These are phyloP conservation scores for Vaccinium myrtillus DNA, from an alignment of 148 eudicot species.

Conservation along the genomic window DNA sequence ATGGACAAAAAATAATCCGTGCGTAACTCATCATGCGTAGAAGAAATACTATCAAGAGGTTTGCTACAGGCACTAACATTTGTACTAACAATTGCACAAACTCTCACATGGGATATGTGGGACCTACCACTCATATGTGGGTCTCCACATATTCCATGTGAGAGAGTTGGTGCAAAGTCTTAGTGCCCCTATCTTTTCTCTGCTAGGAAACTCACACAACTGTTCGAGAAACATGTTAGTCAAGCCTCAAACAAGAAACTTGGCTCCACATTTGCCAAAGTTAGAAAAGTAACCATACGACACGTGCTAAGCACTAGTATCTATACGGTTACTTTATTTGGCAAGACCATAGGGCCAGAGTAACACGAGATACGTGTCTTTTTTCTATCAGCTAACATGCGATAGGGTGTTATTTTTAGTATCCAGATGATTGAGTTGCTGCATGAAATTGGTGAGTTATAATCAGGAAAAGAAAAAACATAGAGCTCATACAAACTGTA, in stretches of 20 bases:
- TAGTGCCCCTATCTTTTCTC: too few relatives aligned
- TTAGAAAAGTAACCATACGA: neutral
- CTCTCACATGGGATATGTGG: too few relatives aligned
- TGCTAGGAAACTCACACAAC: neutral
- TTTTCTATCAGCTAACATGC: neutral
- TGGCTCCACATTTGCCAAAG: neutral
- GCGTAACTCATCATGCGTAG: neutral
- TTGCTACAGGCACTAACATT: too few relatives aligned
- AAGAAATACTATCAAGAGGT: too few relatives aligned
- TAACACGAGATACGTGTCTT: neutral
- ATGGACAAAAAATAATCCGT: neutral
- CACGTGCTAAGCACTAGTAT: slow-evolving; percentile 27
- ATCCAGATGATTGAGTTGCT: neutral
- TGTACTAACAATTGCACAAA: too few relatives aligned
- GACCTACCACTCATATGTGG: too few relatives aligned
- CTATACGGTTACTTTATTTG: slow-evolving; percentile 31
- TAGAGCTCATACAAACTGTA: neutral
- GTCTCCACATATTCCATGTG: too few relatives aligned
- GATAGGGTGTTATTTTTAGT: neutral
- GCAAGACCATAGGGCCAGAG: slow-evolving; percentile 4
- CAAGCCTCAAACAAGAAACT: slow-evolving; percentile 10
- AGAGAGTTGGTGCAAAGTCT: too few relatives aligned
- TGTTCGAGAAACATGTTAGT: slow-evolving; percentile 5
- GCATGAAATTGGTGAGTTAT: neutral
- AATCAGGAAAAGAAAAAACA: too few relatives aligned